phyloP scores from a whole-genome alignment of 495 filamentous ascomycete species.

The Talaromyces trachyspermus region DNA sequence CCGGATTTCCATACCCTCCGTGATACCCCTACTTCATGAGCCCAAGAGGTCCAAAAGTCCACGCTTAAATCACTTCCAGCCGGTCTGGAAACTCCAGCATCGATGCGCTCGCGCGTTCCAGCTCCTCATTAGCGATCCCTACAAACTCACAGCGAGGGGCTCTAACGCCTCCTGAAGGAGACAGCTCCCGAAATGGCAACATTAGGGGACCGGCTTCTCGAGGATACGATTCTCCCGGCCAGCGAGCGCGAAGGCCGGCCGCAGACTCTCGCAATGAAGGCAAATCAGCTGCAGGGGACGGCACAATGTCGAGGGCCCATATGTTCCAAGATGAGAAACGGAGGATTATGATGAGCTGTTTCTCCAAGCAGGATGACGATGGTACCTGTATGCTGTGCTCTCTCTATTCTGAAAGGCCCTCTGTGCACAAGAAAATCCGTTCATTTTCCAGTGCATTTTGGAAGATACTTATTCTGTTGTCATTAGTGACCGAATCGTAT shows the following conservation, averaged over 20 bases:
- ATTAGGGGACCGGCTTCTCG: constrained; percentile 33
- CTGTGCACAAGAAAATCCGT: not conserved
- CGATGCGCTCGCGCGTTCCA: not conserved
- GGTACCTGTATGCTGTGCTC: constrained; percentile 57
- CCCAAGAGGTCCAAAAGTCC: no score
- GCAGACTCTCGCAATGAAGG: constrained; percentile 28
- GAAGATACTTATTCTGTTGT: not conserved
- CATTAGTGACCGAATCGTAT: constrained; percentile 80
- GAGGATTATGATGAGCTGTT: constrained; percentile 87
- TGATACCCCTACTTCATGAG: no score
- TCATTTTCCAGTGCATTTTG: not conserved
- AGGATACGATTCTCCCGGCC: constrained; percentile 22
- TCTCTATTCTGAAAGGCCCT: not conserved
- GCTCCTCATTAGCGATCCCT: not conserved
- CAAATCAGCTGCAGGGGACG: constrained; percentile 18
- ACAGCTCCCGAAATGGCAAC: constrained; percentile 18
- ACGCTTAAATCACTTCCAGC: not conserved
- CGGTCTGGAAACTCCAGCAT: not conserved
- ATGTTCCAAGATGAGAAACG: constrained; percentile 93
- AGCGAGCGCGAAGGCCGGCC: constrained; percentile 24
- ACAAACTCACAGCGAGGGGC: constrained; percentile 12
- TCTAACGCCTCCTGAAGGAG: constrained; percentile 21
- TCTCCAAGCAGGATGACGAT: constrained; percentile 77
- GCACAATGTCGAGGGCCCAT: constrained; percentile 63
- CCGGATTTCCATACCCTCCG: not conserved